Percentiles rank a stretch among this genome's conserved stretches.
Conservation (phyloP, 768 basidiomycete genomes). For the Amanita exitialis region DNA sequence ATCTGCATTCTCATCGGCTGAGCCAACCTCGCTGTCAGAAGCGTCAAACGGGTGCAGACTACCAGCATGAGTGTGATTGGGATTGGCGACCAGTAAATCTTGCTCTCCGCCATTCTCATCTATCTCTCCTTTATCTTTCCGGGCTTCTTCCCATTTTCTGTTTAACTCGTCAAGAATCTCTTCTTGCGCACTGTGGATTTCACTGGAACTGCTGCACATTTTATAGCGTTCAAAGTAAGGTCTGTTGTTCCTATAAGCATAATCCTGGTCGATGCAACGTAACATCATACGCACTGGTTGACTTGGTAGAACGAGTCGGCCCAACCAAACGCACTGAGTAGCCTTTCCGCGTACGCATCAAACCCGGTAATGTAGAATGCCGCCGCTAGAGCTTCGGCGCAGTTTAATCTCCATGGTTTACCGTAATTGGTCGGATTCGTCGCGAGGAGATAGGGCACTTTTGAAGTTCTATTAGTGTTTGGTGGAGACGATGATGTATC, state of each 20-base stretch:
- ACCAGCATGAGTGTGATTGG: constrained; percentile 36
- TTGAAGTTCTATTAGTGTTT: background rate
- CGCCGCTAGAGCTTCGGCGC: constrained; percentile 90
- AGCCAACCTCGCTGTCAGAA: background rate
- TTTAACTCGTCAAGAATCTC: constrained; percentile 63
- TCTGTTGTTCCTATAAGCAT: constrained; percentile 20
- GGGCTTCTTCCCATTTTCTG: constrained; percentile 44
- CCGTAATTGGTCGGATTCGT: constrained; percentile 98
- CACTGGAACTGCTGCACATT: constrained; percentile 53
- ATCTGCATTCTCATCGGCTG: background rate
- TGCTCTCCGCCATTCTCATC: constrained; percentile 19
- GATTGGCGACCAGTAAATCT: constrained; percentile 61
- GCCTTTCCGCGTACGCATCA: constrained; percentile 63
- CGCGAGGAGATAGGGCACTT: constrained; percentile 92
- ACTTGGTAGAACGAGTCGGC: constrained; percentile 81
- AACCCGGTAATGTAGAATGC: constrained; percentile 93
- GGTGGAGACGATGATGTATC: background rate
- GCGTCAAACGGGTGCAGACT: background rate
- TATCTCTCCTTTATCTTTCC: constrained; percentile 38
- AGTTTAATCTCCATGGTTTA: constrained; percentile 92
- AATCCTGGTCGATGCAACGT: background rate
- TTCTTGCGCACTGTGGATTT: constrained; percentile 53
- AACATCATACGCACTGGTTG: constrained; percentile 47
- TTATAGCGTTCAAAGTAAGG: constrained; percentile 66
- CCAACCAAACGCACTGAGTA: constrained; percentile 86